These are phyloP conservation scores for Zoysia pacifica DNA, from an alignment of 176 grass and related monocot genomes.

Conservation along the genomic window DNA sequence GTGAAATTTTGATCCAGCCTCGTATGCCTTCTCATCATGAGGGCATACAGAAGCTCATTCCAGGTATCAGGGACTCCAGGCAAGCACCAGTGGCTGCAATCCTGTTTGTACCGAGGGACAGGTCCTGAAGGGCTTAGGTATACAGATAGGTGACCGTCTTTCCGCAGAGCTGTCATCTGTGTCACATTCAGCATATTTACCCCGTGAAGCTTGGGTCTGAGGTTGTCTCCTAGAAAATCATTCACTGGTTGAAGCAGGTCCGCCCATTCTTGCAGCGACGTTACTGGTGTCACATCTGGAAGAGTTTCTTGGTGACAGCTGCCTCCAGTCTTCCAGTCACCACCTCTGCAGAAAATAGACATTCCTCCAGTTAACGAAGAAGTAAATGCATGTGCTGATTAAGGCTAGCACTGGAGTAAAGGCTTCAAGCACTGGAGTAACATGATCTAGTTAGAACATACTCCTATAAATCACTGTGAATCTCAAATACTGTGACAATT, in stretches of 20 bases:
- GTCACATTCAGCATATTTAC: constrained; percentile 81
- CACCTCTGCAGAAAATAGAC: constrained; percentile 52
- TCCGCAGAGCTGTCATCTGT: constrained; percentile 71
- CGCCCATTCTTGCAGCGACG: constrained; percentile 57
- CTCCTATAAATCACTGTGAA: neutral
- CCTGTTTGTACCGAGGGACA: constrained; percentile 67
- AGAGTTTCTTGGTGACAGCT: constrained; percentile 74
- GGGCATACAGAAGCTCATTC: constrained; percentile 81
- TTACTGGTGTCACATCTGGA: constrained; percentile 44
- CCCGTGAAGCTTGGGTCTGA: constrained; percentile 30
- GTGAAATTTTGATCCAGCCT: constrained; percentile 27
- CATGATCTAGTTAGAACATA: neutral
- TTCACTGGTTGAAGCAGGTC: constrained; percentile 63
- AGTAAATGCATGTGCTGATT: neutral
- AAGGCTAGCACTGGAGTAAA: neutral
- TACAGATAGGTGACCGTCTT: constrained; percentile 80
- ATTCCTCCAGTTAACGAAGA: neutral
- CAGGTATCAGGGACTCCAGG: constrained; percentile 92
- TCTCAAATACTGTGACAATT: constrained; percentile 10
- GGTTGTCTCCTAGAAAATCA: constrained; percentile 46
- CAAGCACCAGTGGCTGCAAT: constrained; percentile 98
- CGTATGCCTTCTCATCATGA: constrained; percentile 57
- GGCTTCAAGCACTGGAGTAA: neutral
- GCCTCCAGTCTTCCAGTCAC: constrained; percentile 77
- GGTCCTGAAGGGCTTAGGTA: constrained; percentile 60